These are phyloP conservation scores for Torulaspora microellipsoides DNA, from an alignment of 805 yeast genomes.

Conservation along the genomic window DNA sequence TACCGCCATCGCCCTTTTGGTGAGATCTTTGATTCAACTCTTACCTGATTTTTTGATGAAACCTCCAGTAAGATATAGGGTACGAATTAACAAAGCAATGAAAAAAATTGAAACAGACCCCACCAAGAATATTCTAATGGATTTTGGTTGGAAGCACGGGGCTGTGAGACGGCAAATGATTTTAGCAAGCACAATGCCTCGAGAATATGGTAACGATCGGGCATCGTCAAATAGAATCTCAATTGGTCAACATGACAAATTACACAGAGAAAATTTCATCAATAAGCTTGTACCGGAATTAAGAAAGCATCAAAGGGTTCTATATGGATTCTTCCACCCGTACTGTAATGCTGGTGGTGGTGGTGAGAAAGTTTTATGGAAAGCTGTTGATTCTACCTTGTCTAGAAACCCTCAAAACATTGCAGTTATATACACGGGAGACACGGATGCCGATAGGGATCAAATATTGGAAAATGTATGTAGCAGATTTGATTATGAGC, in stretches of 20 bases:
- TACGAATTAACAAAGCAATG: constrained; percentile 17
- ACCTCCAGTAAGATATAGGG: constrained; percentile 19
- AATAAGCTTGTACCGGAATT: constrained; percentile 11
- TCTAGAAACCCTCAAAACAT: constrained; percentile 44
- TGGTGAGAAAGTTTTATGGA: constrained; percentile 96
- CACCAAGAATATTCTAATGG: constrained; percentile 14
- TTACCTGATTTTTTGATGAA: constrained; percentile 13
- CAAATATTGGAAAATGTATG: constrained; percentile 49
- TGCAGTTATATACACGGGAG: constrained; percentile 72
- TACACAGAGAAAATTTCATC: constrained; percentile 12
- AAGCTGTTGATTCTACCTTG: constrained; percentile 74
- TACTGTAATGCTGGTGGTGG: constrained; percentile 97
- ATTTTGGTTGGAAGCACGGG: constrained; percentile 29
- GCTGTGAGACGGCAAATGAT: constrained; percentile 39
- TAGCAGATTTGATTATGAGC: constrained; percentile 51
- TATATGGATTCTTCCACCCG: constrained; percentile 92
- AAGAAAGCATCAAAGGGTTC: constrained; percentile 21
- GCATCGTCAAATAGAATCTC: constrained; percentile 7
- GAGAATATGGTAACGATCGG: constrained; percentile 24
- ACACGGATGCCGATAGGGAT: constrained; percentile 44
- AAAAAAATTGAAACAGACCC: constrained; percentile 12
- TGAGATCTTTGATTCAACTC: background rate
- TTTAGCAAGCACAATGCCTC: constrained; percentile 30
- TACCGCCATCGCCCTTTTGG: too few relatives aligned
- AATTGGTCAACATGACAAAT: constrained; percentile 11